Conservation (phyloP, 164 flowering plant genomes). For the Taxillus chinensis region DNA sequence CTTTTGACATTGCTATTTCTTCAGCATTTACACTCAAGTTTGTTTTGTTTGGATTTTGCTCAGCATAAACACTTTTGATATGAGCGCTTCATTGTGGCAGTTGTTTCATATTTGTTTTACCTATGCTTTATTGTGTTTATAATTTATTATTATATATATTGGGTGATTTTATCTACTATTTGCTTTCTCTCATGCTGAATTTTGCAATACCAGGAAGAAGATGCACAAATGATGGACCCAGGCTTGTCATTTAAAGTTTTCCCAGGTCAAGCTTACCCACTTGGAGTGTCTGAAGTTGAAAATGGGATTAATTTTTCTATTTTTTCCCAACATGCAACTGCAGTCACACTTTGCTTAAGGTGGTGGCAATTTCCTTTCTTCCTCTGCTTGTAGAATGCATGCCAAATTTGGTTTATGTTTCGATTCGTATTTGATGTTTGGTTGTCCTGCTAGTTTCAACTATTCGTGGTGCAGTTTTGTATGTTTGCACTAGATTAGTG, state of each 20-base stretch:
- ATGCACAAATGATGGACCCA: constrained; percentile 24
- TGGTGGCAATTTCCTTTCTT: constrained; percentile 8
- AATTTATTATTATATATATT: neutral
- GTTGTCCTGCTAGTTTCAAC: too few relatives aligned
- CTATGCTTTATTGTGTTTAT: neutral
- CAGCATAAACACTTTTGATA: too few relatives aligned
- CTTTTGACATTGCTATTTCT: too few relatives aligned
- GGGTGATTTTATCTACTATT: neutral
- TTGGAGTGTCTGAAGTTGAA: constrained; percentile 77
- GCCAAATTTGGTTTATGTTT: neutral
- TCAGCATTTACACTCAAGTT: too few relatives aligned
- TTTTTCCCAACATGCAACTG: constrained; percentile 80
- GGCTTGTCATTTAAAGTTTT: constrained; percentile 27
- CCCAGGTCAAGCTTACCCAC: constrained; percentile 76
- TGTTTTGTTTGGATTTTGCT: too few relatives aligned
- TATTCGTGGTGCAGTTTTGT: too few relatives aligned
- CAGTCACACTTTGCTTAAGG: constrained; percentile 85
- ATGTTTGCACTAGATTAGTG: too few relatives aligned
- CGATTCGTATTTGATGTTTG: neutral
- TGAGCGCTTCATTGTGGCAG: too few relatives aligned
- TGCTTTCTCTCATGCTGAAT: neutral
- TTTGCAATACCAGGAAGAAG: constrained; percentile 40
- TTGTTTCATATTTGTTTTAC: too few relatives aligned
- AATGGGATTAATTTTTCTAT: constrained; percentile 79
- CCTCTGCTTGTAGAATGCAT: neutral